Conservation (phyloP, 1,284 basidiomycete genomes). For the Moesziomyces globuligerus region DNA sequence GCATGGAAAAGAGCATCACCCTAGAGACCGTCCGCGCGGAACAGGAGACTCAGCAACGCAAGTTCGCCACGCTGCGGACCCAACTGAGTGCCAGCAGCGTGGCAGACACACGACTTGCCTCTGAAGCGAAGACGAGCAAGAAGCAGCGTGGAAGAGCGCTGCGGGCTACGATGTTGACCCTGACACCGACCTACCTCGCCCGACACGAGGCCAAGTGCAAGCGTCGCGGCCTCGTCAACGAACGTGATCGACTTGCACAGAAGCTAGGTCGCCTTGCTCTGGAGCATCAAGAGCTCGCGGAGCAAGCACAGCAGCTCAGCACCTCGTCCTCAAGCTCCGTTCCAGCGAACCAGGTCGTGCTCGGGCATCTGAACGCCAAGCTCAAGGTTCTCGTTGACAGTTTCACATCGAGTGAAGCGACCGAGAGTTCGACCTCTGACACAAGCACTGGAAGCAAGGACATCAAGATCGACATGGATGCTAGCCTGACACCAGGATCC, state of each 20-base stretch:
- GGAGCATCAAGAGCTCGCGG: constrained; percentile 26
- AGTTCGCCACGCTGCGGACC: constrained; percentile 24
- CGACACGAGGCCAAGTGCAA: constrained; percentile 56
- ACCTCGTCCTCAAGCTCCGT: constrained; percentile 1
- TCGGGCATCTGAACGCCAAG: constrained; percentile 41
- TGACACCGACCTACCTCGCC: constrained; percentile 43
- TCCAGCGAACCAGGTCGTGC: constrained; percentile 9
- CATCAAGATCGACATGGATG: constrained; percentile 36
- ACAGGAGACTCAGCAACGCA: constrained; percentile 16
- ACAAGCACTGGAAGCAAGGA: neutral
- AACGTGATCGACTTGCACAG: constrained; percentile 46
- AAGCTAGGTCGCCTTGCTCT: constrained; percentile 45
- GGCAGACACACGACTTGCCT: constrained; percentile 14
- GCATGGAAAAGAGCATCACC: constrained; percentile 23
- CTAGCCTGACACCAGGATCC: constrained; percentile 18
- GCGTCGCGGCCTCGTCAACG: constrained; percentile 37
- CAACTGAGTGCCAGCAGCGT: constrained; percentile 28
- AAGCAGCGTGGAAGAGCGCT: constrained; percentile 28
- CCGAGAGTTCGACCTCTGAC: neutral
- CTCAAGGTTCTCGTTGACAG: constrained; percentile 30
- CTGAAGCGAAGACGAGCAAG: constrained; percentile 17
- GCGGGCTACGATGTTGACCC: constrained; percentile 28
- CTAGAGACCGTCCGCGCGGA: constrained; percentile 25
- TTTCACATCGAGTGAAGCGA: constrained; percentile 3
- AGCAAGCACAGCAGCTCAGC: constrained; percentile 23